Evolutionary conservation across 805 yeast species (phyloP).

Genomic region (Tanozyma kutaoensis): DNA sequence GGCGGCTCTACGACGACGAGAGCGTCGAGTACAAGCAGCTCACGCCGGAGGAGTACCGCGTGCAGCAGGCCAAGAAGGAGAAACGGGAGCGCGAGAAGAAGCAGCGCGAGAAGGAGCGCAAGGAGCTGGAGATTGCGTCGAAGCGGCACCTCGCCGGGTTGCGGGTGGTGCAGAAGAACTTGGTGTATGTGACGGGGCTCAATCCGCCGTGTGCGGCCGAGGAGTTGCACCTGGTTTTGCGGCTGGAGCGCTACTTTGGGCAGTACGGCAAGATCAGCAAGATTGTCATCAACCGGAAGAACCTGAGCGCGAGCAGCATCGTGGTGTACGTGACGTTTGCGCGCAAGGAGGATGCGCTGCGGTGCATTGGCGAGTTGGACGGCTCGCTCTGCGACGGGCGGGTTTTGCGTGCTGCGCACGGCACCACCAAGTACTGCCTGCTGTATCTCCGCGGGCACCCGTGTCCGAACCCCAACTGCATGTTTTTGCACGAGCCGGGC

Average conservation of each 20-base stretch:
- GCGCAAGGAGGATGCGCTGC: conserved; percentile 87
- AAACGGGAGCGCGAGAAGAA: conserved; percentile 73
- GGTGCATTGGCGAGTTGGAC: conserved; percentile 83
- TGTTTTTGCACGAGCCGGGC: conserved; percentile 98
- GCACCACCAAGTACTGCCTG: conserved; percentile 98
- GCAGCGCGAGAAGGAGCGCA: conserved; percentile 81
- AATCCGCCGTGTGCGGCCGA: conserved; percentile 76
- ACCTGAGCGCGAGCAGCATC: conserved; percentile 54
- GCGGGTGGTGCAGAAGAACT: conserved; percentile 95
- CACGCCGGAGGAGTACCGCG: conserved; percentile 76
- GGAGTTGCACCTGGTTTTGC: conserved; percentile 69
- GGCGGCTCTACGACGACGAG: conserved; percentile 88
- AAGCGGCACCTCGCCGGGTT: conserved; percentile 91
- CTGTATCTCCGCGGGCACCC: conserved; percentile 88
- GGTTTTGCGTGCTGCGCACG: conserved; percentile 86
- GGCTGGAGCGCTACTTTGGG: conserved; percentile 93
- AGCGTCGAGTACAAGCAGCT: conserved; percentile 77
- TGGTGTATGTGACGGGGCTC: conserved; percentile 91
- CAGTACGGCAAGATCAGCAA: conserved; percentile 94
- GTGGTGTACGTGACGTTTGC: conserved; percentile 95
- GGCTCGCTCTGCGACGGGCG: conserved; percentile 91
- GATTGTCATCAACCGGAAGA: conserved; percentile 78
- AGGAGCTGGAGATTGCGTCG: conserved; percentile 72
- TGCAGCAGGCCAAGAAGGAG: conserved; percentile 68
- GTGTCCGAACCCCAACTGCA: conserved; percentile 97